These are phyloP conservation scores for Lathyrus aphaca DNA, from an alignment of 306 rosid genomes.

Conservation along the genomic window DNA sequence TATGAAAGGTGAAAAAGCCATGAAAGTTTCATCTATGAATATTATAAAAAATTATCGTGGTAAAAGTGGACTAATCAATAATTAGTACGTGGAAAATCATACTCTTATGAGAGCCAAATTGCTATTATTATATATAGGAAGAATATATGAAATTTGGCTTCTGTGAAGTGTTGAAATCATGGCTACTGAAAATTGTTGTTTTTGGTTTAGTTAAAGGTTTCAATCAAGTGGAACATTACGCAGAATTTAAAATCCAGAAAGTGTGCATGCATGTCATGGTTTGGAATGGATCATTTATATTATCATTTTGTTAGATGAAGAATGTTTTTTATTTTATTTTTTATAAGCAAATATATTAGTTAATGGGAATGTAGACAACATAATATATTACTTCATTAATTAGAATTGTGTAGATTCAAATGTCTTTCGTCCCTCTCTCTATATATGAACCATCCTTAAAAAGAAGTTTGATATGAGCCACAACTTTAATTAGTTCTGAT, in stretches of 20 bases:
- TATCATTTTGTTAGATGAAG: too few species aligned
- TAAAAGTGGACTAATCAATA: conserved; percentile 42
- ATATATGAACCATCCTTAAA: too few species aligned
- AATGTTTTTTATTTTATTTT: too few species aligned
- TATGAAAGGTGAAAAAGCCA: conserved; percentile 34
- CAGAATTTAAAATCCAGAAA: not conserved
- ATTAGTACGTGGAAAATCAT: conserved; percentile 37
- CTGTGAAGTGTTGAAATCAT: not conserved
- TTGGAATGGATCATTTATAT: not conserved
- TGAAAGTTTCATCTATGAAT: conserved; percentile 34
- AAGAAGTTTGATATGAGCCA: too few species aligned
- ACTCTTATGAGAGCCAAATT: not conserved
- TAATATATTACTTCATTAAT: too few species aligned
- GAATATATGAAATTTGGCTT: not conserved
- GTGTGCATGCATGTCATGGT: not conserved
- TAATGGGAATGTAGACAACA: too few species aligned
- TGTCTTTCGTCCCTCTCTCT: too few species aligned
- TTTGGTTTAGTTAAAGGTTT: conserved; percentile 1
- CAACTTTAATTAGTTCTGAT: too few species aligned
- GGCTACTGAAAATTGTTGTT: not conserved
- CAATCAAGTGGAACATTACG: conserved; percentile 4
- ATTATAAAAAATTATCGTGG: conserved; percentile 9
- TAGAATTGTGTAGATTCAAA: too few species aligned
- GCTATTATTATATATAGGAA: not conserved
- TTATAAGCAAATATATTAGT: too few species aligned